Conservation (phyloP, 371 early-diverging fungal species). For the Syncephalastrum racemosum region DNA sequence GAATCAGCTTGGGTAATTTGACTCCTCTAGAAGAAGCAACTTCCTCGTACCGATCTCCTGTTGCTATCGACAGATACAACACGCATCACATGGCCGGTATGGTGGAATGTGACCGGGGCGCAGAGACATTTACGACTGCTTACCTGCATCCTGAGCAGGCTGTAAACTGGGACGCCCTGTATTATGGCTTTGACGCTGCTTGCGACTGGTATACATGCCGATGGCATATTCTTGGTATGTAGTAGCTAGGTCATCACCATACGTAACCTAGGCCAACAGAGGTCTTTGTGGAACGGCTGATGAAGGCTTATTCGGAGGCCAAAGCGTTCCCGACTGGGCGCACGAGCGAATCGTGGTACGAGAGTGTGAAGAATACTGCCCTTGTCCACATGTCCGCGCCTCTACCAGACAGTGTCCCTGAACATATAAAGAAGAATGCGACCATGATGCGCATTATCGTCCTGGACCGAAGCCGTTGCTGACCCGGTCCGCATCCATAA, state of each 20-base stretch:
- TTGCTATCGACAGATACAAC: conserved; percentile 12
- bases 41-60: no score
- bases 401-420: not conserved
- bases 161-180: conserved; percentile 32
- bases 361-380: conserved; percentile 22
- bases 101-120: conserved; percentile 11
- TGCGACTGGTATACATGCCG: conserved; percentile 7
- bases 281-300: conserved; percentile 11
- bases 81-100: conserved; percentile 19
- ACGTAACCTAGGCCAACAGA: conserved; percentile 11
- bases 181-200: conserved; percentile 11
- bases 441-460: no score
- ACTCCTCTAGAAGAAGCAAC: no score
- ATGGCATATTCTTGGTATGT: no score
- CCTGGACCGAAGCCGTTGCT: no score
- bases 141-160: conserved; percentile 14
- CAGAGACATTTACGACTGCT: conserved; percentile 19
- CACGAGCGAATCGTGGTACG: conserved; percentile 34
- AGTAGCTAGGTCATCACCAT: no score
- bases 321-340: conserved; percentile 34
- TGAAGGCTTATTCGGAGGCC: conserved; percentile 32
- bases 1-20: conserved; percentile 13
- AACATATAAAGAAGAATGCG: no score
- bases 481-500: not conserved
- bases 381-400: conserved; percentile 16